phyloP scores from a whole-genome alignment of 2,329 filamentous ascomycete genomes.

The Botrytis fabae region DNA sequence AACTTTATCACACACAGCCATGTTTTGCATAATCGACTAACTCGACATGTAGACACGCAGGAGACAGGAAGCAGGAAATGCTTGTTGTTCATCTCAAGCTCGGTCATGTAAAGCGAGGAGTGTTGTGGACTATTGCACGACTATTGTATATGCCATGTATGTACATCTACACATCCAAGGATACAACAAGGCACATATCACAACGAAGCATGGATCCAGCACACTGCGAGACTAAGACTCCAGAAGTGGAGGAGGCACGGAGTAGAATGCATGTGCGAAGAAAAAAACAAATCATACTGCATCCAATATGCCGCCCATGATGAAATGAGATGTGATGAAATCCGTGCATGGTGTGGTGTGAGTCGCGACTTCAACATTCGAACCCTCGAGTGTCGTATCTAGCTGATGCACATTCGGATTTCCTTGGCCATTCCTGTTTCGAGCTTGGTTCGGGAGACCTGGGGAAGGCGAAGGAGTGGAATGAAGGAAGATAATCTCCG shows the following conservation, averaged over 20 bases:
- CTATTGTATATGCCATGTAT: no score
- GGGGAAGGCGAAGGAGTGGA: not conserved
- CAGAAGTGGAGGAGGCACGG: not conserved
- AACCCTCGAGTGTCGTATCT: not conserved
- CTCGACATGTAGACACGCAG: not conserved
- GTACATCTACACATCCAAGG: no score
- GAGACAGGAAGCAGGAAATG: not conserved
- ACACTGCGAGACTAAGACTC: not conserved
- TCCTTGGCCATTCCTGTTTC: not conserved
- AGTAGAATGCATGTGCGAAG: no score
- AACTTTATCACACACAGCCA: no score
- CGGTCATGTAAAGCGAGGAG: not conserved
- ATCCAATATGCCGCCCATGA: not conserved
- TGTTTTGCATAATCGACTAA: constrained; percentile 9
- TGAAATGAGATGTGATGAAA: not conserved
- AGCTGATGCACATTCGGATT: not conserved
- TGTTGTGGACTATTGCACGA: not conserved
- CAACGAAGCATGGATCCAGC: not conserved
- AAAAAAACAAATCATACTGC: not conserved
- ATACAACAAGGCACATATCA: not conserved
- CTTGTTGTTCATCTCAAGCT: not conserved
- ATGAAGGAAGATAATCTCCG: not conserved
- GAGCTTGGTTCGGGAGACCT: not conserved
- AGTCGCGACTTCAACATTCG: not conserved
- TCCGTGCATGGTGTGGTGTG: not conserved